phyloP scores from a whole-genome alignment of 2,329 filamentous ascomycete species.

The Phoma sp. region DNA sequence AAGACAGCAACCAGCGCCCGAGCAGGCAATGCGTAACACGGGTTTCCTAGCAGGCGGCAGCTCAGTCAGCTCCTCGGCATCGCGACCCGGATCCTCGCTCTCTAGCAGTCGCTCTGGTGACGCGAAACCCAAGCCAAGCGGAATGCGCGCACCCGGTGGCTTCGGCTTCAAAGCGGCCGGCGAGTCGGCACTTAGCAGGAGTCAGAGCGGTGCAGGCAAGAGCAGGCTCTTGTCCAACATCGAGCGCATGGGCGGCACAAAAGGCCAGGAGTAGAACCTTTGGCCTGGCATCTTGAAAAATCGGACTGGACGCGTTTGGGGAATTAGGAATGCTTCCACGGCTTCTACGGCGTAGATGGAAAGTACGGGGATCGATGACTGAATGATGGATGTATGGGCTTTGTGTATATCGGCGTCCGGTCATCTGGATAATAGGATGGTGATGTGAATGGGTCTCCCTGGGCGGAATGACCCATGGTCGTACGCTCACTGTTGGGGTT shows the following conservation, averaged over 20 bases:
- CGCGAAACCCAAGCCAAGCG: constrained; percentile 54
- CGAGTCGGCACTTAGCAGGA: constrained; percentile 39
- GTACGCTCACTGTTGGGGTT: background rate
- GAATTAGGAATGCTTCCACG: constrained; percentile 7
- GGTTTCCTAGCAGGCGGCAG: constrained; percentile 41
- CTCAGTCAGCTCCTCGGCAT: constrained; percentile 14
- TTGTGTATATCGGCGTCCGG: constrained; percentile 8
- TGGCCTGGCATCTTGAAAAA: constrained; percentile 13
- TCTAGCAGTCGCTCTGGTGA: constrained; percentile 35
- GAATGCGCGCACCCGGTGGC: constrained; percentile 67
- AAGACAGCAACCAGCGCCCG: constrained; percentile 23
- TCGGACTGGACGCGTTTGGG: constrained; percentile 5
- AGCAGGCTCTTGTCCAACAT: constrained; percentile 85
- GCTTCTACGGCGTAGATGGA: constrained; percentile 5
- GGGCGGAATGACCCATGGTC: constrained; percentile 10
- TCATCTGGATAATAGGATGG: background rate
- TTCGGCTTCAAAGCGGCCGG: constrained; percentile 42
- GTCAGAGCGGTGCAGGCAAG: constrained; percentile 52
- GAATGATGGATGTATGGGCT: constrained; percentile 1
- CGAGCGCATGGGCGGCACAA: constrained; percentile 78
- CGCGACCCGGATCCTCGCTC: constrained; percentile 39
- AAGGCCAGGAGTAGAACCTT: constrained; percentile 29
- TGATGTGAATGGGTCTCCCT: background rate
- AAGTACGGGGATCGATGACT: constrained; percentile 3
- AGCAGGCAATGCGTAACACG: constrained; percentile 39